Evolutionary conservation across 2,329 filamentous ascomycete species (phyloP).

Genomic region (Ascosphaera aggregata): DNA sequence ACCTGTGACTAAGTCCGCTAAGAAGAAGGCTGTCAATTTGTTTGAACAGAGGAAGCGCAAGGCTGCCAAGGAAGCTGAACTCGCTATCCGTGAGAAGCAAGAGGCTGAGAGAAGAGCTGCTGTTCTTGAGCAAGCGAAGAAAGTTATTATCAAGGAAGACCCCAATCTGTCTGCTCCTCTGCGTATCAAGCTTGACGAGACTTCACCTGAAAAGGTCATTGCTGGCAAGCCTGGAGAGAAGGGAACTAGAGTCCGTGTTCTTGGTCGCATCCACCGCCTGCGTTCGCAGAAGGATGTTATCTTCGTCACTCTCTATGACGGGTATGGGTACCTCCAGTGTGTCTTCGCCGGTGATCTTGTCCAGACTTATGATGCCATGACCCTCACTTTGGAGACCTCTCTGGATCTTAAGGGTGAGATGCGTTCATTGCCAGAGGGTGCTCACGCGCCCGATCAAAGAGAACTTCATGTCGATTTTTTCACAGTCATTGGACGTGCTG

Average conservation of each 20-base stretch:
- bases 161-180: constrained; percentile 46
- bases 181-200: constrained; percentile 54
- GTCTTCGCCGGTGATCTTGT: constrained; percentile 60
- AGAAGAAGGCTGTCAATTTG: constrained; percentile 63
- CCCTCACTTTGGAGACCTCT: constrained; percentile 68
- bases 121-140: constrained; percentile 62
- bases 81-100: constrained; percentile 47
- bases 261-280: constrained; percentile 62
- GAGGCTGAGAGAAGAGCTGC: constrained; percentile 46
- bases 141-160: constrained; percentile 48
- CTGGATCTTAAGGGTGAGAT: constrained; percentile 68
- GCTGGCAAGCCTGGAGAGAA: constrained; percentile 39
- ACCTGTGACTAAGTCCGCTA: constrained; percentile 55
- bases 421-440: constrained; percentile 52
- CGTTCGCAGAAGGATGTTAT: constrained; percentile 63
- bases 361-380: constrained; percentile 78
- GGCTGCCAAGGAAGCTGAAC: constrained; percentile 50
- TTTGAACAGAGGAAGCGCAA: constrained; percentile 66
- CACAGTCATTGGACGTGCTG: constrained; percentile 53
- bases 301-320: constrained; percentile 70
- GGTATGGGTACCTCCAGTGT: constrained; percentile 68
- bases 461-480: constrained; percentile 85
- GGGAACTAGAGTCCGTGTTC: constrained; percentile 56
- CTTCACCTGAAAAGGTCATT: constrained; percentile 33
- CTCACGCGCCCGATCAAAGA: constrained; percentile 58